Base-by-base conservation (phyloP, 768 basidiomycete species). In the Hypholoma sublateritium region DNA sequence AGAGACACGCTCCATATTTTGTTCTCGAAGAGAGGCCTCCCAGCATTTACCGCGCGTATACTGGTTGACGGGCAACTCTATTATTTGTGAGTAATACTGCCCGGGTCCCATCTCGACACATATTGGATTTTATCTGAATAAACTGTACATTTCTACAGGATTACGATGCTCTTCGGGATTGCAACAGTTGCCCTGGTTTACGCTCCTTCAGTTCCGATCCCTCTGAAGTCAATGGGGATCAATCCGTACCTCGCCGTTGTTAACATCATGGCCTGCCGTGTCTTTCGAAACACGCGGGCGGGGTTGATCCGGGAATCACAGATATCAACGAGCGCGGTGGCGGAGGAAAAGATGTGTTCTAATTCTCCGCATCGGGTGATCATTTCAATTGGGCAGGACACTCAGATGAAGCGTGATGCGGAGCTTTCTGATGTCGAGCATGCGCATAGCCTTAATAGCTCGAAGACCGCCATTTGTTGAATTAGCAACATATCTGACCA, bases 1-100 rank as follows among this genome's bases (percentile, higher is more conserved):
- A 53, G 57, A 28, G 52, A 50, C 21, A 41, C 46, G 1, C 8
- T 57, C 13, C 50, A 54, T 13, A 57, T 53, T 8, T 17, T 53
- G 1, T 35, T 70, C 4, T 53, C 65, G 19, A 65, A 67, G 5
- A 55, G 53, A 21, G 57, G 57, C 48, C 45, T 70, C 7, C 68
- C 72, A 0, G 57, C 55, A 1, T 65, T 70, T 13, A 64, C 66
- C 0, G 59, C 55, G 37, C 47, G 59, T 3, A 24, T 71, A 1
- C 50, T 70, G 14, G 58, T 60, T 17, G 69, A 68, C n/a, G 68
- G 69, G 4, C 70, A 70, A 56, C 39, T 56, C 4, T 73, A 70
- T 46, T 71, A 70, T 22, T 42, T 59, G 58, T 59, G 37, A 50
- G 58, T 32, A 9, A 32, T n/a, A n/a, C n/a, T n/a, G n/a, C n/a